Percentiles rank a stretch among this genome's conserved stretches.
phyloP scores from a whole-genome alignment of 2,329 filamentous ascomycete species.

The Coniosporium tulheliwenetii region DNA sequence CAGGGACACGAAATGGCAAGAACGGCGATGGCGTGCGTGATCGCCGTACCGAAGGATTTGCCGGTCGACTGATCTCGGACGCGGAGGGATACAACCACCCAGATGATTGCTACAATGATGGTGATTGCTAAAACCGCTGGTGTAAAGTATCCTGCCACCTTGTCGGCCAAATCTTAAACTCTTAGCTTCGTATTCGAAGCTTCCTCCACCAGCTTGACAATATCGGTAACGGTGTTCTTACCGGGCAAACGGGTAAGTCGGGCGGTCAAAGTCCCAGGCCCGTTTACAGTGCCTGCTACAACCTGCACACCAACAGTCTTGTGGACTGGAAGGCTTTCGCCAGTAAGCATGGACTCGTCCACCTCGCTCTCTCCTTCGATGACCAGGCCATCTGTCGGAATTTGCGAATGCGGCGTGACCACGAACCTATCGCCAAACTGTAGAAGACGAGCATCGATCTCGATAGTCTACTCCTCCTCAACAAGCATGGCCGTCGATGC shows the following conservation, averaged over 20 bases:
- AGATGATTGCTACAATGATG: slow-evolving; percentile 43
- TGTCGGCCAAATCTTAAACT: slow-evolving; percentile 53
- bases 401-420: slow-evolving; percentile 39
- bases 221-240: slow-evolving; percentile 56
- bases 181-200: slow-evolving; percentile 53
- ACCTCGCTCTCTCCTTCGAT: slow-evolving; percentile 48
- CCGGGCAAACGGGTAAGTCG: slow-evolving; percentile 44
- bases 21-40: slow-evolving; percentile 58
- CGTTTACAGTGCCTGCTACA: slow-evolving; percentile 48
- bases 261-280: slow-evolving; percentile 33
- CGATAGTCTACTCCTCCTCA: slow-evolving; percentile 17
- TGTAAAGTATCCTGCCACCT: slow-evolving; percentile 52
- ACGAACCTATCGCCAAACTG: slow-evolving; percentile 57
- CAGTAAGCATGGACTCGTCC: slow-evolving; percentile 66
- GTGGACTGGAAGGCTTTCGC: slow-evolving; percentile 46
- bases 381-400: slow-evolving; percentile 58
- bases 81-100: slow-evolving; percentile 43
- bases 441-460: slow-evolving; percentile 51
- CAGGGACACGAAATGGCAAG: slow-evolving; percentile 67
- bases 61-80: slow-evolving; percentile 19
- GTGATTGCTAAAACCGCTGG: slow-evolving; percentile 47
- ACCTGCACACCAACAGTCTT: slow-evolving; percentile 40
- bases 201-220: slow-evolving; percentile 55
- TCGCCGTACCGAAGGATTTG: slow-evolving; percentile 40
- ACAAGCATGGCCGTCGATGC: slow-evolving; percentile 37